Evolutionary conservation across 2,329 filamentous ascomycete genomes (phyloP).

Genomic region (Aspergillus spinulosporus): DNA sequence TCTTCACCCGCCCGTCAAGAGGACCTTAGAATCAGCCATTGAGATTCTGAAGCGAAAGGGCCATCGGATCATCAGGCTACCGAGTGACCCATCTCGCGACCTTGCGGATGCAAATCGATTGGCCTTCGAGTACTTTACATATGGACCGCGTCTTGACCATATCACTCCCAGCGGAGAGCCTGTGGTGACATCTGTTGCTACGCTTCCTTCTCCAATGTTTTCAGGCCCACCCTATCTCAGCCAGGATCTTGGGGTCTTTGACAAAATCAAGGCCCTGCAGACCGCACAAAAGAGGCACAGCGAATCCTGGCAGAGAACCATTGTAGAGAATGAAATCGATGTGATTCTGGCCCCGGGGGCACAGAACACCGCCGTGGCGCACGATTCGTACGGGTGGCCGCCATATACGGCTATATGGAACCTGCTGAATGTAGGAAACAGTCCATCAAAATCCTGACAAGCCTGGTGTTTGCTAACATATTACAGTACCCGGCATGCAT

Average conservation of each 20-base stretch:
- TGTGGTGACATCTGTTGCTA: not conserved
- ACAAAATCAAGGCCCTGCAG: slow-evolving; percentile 3
- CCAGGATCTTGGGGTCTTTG: not conserved
- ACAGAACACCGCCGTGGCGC: slow-evolving; percentile 5
- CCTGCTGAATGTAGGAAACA: slow-evolving; percentile 26
- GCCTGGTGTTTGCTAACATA: not conserved
- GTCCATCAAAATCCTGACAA: slow-evolving; percentile 41
- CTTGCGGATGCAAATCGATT: not conserved
- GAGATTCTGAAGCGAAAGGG: not conserved
- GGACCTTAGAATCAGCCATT: not conserved
- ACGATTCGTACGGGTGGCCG: slow-evolving; percentile 10
- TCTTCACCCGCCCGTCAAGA: slow-evolving; percentile 2
- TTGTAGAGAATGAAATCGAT: not conserved
- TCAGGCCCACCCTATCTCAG: not conserved
- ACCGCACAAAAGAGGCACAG: not conserved
- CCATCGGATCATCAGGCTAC: not conserved
- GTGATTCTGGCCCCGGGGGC: slow-evolving; percentile 6
- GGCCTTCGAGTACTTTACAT: slow-evolving; percentile 2
- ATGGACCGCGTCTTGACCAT: not conserved
- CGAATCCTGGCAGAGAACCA: not conserved
- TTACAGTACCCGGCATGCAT: slow-evolving; percentile 3
- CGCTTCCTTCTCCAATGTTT: slow-evolving; percentile 7
- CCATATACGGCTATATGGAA: slow-evolving; percentile 8
- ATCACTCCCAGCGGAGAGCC: slow-evolving; percentile 4
- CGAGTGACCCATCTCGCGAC: not conserved